Base-by-base conservation (phyloP, 1,284 basidiomycete genomes). In the Tausonia pullulans region DNA sequence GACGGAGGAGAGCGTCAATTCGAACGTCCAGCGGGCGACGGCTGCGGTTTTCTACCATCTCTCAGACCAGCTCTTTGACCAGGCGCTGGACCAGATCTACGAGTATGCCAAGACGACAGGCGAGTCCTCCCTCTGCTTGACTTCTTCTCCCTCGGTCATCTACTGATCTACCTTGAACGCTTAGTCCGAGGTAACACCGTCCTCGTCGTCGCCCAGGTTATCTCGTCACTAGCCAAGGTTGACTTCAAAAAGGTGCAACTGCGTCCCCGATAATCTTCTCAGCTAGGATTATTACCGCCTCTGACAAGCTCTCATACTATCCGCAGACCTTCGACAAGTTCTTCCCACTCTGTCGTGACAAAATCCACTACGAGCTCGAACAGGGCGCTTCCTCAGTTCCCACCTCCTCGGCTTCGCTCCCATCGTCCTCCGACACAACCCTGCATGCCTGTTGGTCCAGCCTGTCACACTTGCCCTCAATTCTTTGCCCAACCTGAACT, bases 381-480 rank as follows among this genome's bases (percentile, higher is more conserved):
- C 84, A 91, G 68, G 96, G 96, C 1, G 94, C 96, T 0, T 94
- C 91, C n/a, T 90, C 88, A 66, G 81, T 87, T 48, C 81, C 91
- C 44, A 97, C 91, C 7, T 98, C 93, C 2, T 87, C 87, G 3
- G 93, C 91, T 0, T 85, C 84, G 5, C 82, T 84, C 16, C 87
- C 90, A 0, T 81, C 90, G 2, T 84, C 90, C 4, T 89, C 89
- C 5, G 95, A 98, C 72, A 93, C 91, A 2, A 87, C 90, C 0
- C 79, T 98, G 61, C 93, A 97, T 74, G 98, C 94, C 91, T 93
- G 88, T 89, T 71, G 74, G 88, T 77, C 60, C 66, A 27, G 27
- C 27, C 27, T 27, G 27, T 27, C 27, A 27, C 27, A 27, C 27
- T 27, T 27, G 27, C 27, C 8, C 41, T 51, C 6, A 52, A 39